Percentiles rank a stretch among this genome's conserved stretches.
These are phyloP conservation scores for Tetrahymena elliotti DNA, from an alignment of 73 alveolate genomes.

Conservation along the genomic window DNA sequence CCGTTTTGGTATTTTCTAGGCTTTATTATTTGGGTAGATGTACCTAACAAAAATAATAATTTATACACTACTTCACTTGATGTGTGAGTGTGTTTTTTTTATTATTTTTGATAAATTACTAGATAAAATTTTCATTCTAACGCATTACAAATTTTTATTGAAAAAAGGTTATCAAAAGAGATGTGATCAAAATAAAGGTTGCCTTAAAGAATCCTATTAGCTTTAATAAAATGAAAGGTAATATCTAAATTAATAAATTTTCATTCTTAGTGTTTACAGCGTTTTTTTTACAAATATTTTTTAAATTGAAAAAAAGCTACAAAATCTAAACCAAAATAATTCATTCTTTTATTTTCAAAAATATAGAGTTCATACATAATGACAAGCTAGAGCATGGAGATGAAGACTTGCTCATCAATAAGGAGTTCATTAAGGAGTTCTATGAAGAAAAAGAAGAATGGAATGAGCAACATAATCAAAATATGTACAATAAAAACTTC, in stretches of 20 bases:
- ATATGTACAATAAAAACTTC: slow-evolving; percentile 27
- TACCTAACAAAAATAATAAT: not conserved
- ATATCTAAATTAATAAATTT: too few relatives aligned
- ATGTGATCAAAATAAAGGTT: slow-evolving; percentile 22
- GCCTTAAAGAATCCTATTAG: slow-evolving; percentile 19
- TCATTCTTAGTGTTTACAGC: not conserved
- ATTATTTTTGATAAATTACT: not conserved
- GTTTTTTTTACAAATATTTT: not conserved
- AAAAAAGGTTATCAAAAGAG: slow-evolving; percentile 17
- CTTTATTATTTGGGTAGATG: too few relatives aligned
- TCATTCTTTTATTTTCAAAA: not conserved
- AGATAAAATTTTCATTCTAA: not conserved
- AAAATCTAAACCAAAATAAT: not conserved
- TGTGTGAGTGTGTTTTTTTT: not conserved
- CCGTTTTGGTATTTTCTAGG: not conserved
- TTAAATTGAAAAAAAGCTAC: not conserved
- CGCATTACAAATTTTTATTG: not conserved
- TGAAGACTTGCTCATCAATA: slow-evolving; percentile 11
- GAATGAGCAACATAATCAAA: slow-evolving; percentile 22
- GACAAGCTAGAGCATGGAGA: slow-evolving; percentile 27
- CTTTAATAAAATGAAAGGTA: slow-evolving; percentile 35
- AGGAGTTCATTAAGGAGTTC: slow-evolving; percentile 9
- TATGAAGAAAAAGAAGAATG: slow-evolving; percentile 18
- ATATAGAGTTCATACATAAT: slow-evolving; percentile 13
- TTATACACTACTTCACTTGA: not conserved